Evolutionary conservation across 2,329 filamentous ascomycete species (phyloP), one percentile per base, ranked within the genome.

Genomic region (Clonostachys byssicola): DNA sequence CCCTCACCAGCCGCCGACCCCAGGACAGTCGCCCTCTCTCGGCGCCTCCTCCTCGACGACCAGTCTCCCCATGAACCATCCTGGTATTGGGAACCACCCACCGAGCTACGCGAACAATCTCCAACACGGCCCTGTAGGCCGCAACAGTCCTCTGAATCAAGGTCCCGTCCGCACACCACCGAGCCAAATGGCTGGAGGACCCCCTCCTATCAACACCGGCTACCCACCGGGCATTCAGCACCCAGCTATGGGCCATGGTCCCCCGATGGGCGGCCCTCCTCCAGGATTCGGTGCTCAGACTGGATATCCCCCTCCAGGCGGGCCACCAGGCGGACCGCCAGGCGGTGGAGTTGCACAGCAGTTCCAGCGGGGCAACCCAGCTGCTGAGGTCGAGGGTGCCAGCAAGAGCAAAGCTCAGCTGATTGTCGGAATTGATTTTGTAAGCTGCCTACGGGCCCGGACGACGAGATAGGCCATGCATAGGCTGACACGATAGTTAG

Each of bases 351-450:
- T 68, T 46, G 70, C 66, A 35, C 70, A 69, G 52, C 70, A 72
- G 52, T 59, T 66, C 65, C 65, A 66, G 59, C 58, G 71, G 52
- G 65, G 68, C 57, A 71, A 71, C 58, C 72, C 74, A 14, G 78
- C 80, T 41, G 77, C 78, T 49, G 92, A 97, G 68, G 88, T 95
- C 35, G 90, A 96, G 59, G 92, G 89, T 50, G 89, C 85, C 58
- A 90, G 86, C 60, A 84, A 89, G 64, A 95, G 86, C 74, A 96
- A 96, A 76, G 89, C 94, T 46, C 94, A 97, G 74, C 77, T 99
- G 60, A 99, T 99, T 67, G 94, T 99, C 47, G 94, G 94, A 56
- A 97, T 99, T 65, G 94, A 99, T 71, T 99, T 99, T 77, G 94
- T 95, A 74, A 73, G 85, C 60, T 20, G 16, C 34, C 18, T 42